Base-by-base conservation (phyloP, 371 early-diverging fungal genomes). In the Apophysomyces elegans region DNA sequence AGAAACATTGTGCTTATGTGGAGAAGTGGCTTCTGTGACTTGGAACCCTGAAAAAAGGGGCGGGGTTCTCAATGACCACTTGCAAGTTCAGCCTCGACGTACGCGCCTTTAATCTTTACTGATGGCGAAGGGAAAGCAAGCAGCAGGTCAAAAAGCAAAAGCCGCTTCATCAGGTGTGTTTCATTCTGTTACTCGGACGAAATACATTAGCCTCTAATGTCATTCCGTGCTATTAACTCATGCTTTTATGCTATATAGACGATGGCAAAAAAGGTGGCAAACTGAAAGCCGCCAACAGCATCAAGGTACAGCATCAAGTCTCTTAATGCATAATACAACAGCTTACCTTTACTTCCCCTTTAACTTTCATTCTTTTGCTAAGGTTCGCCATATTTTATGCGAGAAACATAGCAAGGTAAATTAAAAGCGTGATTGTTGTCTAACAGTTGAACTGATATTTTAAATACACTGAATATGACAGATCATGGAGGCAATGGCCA, bases 341-440 rank as follows among this genome's bases (percentile, higher is more conserved):
- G 60, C 59, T 50, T 66, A 36, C 21, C 38, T 8, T 58, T 12
- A 21, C 12, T 58, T 58, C 3, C 32, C 2, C 2, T 26, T 26
- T 26, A 3, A 3, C 18, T 37, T 4, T 9, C 11, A 21, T 16
- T 50, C 18, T 32, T 26, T 26, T 26, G 32, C n/a, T 13, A 71
- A 88, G 88, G 90, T 91, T 57, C 86, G 94, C 45, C 94, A 94
- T 72, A 94, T 94, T 62, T 80, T 94, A n/a, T 94, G 94, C 70
- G 93, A 91, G 70, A 94, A 92, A 70, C 92, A 92, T 45, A 71
- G 81, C 62, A 91, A 83, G 78, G 89, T 83, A 81, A 64, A 13
- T 37, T 44, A 41, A 16, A 11, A 13, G 4, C 39, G 37, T 54
- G 50, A 16, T 14, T 18, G 58, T 13, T 18, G 39, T 43, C 35